Conservation (phyloP, 768 basidiomycete species). For the Pisolithus marmoratus region DNA sequence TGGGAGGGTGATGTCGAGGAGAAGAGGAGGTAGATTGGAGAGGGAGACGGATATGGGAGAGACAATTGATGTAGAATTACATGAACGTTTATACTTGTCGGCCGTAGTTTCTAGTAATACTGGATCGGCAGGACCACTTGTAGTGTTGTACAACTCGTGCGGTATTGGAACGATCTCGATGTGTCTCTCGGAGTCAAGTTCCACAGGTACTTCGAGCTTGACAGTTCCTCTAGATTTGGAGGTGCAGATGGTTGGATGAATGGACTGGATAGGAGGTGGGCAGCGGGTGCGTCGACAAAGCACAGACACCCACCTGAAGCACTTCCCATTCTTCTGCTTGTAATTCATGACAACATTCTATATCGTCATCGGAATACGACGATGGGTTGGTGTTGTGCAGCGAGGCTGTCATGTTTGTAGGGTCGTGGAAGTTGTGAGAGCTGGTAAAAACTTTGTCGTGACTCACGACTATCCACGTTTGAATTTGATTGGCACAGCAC, state of each 20-base stretch:
- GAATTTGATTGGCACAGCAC: no score
- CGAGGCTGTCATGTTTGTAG: no score
- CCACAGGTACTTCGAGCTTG: constrained; percentile 62
- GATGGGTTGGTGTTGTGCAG: no score
- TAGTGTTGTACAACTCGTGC: constrained; percentile 1
- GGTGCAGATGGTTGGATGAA: constrained; percentile 64
- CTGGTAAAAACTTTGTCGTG: no score
- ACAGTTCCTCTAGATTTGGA: constrained; percentile 37
- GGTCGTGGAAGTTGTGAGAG: no score
- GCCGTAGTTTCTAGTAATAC: constrained; percentile 1
- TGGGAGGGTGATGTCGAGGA: constrained; percentile 50
- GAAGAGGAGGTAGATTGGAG: constrained; percentile 60
- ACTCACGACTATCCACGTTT: no score
- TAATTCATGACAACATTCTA: constrained; percentile 3
- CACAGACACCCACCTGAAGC: constrained; percentile 41
- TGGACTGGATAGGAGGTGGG: constrained; percentile 43
- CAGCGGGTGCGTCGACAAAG: neutral
- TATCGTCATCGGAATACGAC: neutral
- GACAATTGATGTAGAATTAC: constrained; percentile 8
- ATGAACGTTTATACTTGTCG: neutral
- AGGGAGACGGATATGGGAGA: constrained; percentile 21
- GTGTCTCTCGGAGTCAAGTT: constrained; percentile 41
- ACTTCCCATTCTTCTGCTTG: constrained; percentile 60
- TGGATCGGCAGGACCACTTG: constrained; percentile 1
- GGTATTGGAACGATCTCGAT: constrained; percentile 30